These are phyloP conservation scores for Aspergillus tanneri DNA, from an alignment of 2,329 filamentous ascomycete species.

Conservation along the genomic window DNA sequence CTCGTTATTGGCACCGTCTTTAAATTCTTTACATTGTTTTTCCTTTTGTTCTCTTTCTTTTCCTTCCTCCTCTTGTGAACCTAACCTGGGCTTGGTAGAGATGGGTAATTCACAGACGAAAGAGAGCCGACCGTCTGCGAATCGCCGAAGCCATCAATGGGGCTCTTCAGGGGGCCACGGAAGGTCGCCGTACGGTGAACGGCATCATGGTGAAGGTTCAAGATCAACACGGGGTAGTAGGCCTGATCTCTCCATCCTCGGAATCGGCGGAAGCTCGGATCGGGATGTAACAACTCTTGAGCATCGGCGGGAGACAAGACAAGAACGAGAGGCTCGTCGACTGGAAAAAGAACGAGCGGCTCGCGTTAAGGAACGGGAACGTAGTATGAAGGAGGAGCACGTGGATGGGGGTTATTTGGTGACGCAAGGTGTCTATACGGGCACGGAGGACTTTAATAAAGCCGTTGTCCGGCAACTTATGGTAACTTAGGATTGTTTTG, in stretches of 20 bases:
- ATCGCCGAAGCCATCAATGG: conserved; percentile 33
- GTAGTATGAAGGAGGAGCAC: conserved; percentile 86
- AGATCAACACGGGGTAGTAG: conserved; percentile 55
- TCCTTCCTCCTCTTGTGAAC: too few species aligned
- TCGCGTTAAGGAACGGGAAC: conserved; percentile 79
- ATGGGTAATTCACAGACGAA: conserved; percentile 52
- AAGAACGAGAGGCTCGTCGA: conserved; percentile 83
- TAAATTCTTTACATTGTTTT: too few species aligned
- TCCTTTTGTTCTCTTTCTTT: conserved; percentile 1
- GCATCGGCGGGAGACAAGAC: conserved; percentile 78
- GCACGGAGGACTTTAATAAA: conserved; percentile 91
- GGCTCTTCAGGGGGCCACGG: conserved; percentile 29
- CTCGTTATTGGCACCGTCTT: too few species aligned
- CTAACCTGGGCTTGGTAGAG: too few species aligned
- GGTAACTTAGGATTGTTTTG: conserved; percentile 55
- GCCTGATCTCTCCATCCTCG: conserved; percentile 60
- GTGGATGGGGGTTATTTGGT: conserved; percentile 94
- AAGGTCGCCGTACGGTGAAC: conserved; percentile 31
- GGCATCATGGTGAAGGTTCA: conserved; percentile 40
- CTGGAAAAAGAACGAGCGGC: conserved; percentile 75
- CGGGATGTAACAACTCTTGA: conserved; percentile 54
- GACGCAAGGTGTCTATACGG: conserved; percentile 89
- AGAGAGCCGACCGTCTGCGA: conserved; percentile 41
- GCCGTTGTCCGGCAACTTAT: conserved; percentile 81
- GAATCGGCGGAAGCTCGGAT: conserved; percentile 52